These are phyloP conservation scores for Xerocomellus chrysenteron DNA, from an alignment of 768 basidiomycete species.

Conservation along the genomic window DNA sequence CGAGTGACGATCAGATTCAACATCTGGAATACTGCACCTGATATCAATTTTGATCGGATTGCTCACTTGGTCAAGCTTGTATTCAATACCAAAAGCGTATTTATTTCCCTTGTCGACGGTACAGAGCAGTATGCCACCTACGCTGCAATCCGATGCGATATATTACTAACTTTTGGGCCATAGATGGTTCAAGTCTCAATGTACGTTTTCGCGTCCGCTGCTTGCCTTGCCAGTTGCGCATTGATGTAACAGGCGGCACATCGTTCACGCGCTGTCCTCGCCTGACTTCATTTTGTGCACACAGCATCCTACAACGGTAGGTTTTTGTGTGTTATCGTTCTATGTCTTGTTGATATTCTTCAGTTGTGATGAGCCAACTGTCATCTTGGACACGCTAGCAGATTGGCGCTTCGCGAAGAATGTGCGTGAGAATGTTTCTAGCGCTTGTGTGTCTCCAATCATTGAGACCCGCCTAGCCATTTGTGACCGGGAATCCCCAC, in stretches of 20 bases:
- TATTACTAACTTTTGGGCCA: conserved; percentile 6
- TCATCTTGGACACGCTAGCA: conserved; percentile 70
- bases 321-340: background rate
- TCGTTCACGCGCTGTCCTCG: conserved; percentile 47
- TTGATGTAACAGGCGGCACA: conserved; percentile 42
- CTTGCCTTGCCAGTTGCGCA: background rate
- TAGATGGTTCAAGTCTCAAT: conserved; percentile 90
- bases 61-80: conserved; percentile 91
- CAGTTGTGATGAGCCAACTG: conserved; percentile 84
- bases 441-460: background rate
- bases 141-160: conserved; percentile 1
- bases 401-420: conserved; percentile 92
- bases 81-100: conserved; percentile 84
- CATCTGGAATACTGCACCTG: conserved; percentile 82
- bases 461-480: conserved; percentile 47
- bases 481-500: conserved; percentile 62
- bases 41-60: conserved; percentile 91
- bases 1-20: conserved; percentile 63
- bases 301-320: conserved; percentile 78
- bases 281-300: conserved; percentile 75
- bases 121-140: conserved; percentile 65
- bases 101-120: conserved; percentile 81
- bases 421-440: conserved; percentile 42
- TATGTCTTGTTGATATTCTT: conserved; percentile 1
- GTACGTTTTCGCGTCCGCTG: conserved; percentile 41